Base-by-base conservation (phyloP, 768 basidiomycete genomes). In the Hygrophorus russula region DNA sequence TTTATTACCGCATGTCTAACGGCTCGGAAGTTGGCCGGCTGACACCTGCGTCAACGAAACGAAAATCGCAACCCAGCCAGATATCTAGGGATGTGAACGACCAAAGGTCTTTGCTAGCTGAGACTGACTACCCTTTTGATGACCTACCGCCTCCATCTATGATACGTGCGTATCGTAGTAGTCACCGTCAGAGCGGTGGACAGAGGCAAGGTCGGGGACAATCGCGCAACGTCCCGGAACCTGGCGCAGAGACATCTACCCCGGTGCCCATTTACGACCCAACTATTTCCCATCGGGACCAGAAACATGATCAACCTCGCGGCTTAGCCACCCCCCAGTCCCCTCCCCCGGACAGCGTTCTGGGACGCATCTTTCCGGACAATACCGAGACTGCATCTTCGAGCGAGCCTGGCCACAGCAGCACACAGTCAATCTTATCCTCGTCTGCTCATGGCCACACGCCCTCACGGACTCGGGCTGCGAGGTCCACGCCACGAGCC, bases 1-100 rank as follows among this genome's bases (percentile, higher is more conserved):
- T 75, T 12, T 78, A 78, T 54, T 56, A 67, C 48, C 69, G 72
- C 14, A 50, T 78, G 27, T 76, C 76, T 10, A 69, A 71, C 13
- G 53, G 49, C 19, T 13, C 20, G 36, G 39, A 33, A 20, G 14
- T 9, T 10, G 13, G 30, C n/a, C 42, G 39, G 11, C 40, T 43
- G 35, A 47, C 50, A 41, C 39, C 45, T 8, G 40, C 46, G 32
- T 45, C 50, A 1, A 33, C 50, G n/a, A 42, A 44, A 42, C 51
- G 35, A 15, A 46, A 51, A 44, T 51, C 49, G 1, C 49, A 45
- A 35, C 43, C 51, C 20, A 50, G 48, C 36, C 48, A 45, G 36
- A 20, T 39, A 24, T 47, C 55, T 18, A 27, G 47, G 42, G 55
- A 51, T 24, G 14, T 42, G 24, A 24, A 24, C 17, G 41, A 42